Percentiles rank a stretch among this genome's conserved stretches.
Evolutionary conservation across 2,329 filamentous ascomycete genomes (phyloP).

Genomic region (Alternaria angustiovoidea): DNA sequence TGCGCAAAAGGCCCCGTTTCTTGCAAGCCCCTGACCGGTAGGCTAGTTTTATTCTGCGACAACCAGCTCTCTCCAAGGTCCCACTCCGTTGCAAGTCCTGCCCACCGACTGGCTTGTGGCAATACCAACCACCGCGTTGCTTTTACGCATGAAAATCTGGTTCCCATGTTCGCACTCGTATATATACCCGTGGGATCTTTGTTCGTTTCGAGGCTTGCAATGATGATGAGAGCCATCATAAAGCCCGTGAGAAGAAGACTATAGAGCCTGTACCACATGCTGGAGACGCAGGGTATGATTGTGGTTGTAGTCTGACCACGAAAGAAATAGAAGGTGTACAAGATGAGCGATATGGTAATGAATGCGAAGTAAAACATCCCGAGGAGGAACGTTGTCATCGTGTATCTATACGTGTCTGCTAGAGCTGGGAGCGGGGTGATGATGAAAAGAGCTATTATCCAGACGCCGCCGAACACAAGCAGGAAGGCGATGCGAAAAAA

Average conservation of each 20-base stretch:
- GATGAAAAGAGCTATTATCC: not conserved
- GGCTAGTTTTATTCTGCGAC: not conserved
- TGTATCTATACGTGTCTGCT: not conserved
- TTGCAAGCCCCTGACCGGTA: not conserved
- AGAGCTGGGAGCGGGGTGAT: fast-evolving
- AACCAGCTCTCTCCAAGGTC: not conserved
- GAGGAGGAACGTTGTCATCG: not conserved
- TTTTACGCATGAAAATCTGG: not conserved
- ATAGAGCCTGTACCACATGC: conserved; percentile 24
- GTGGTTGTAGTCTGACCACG: conserved; percentile 18
- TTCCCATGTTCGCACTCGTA: not conserved
- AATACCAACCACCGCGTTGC: not conserved
- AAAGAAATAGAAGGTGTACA: conserved; percentile 14
- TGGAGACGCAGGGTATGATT: conserved; percentile 20
- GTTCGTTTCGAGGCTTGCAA: conserved; percentile 20
- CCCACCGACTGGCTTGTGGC: not conserved
- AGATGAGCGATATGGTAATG: not conserved
- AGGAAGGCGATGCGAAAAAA: not conserved
- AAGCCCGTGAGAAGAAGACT: conserved; percentile 13
- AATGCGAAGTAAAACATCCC: not conserved
- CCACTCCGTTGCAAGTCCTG: not conserved
- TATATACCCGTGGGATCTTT: not conserved
- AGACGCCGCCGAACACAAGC: not conserved
- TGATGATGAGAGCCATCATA: conserved; percentile 8
- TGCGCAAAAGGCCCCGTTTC: not conserved